Conservation (phyloP, 2,329 filamentous ascomycete genomes). For the Aspergillus sp. region DNA sequence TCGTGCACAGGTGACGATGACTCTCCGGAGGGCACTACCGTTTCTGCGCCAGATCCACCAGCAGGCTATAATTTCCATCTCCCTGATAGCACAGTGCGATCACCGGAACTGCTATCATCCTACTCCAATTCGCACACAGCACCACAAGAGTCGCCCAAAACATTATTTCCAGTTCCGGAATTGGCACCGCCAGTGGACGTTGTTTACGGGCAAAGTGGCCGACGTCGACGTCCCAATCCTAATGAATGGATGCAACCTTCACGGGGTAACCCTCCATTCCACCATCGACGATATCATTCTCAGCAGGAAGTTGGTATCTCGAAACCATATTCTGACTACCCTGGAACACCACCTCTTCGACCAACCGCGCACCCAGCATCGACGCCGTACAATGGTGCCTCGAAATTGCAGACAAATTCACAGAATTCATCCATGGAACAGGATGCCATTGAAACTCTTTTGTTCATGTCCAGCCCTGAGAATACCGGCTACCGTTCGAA, state of each 20-base stretch:
- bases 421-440: constrained; percentile 42
- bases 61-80: constrained; percentile 8
- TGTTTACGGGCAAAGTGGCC: constrained; percentile 20
- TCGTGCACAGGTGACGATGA: constrained; percentile 40
- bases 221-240: constrained; percentile 31
- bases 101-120: constrained; percentile 7
- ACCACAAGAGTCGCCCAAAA: constrained; percentile 11
- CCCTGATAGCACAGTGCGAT: constrained; percentile 5
- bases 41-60: constrained; percentile 16
- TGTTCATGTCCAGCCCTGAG: constrained; percentile 45
- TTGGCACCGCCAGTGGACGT: constrained; percentile 41
- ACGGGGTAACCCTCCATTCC: constrained; percentile 15
- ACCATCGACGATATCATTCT: constrained; percentile 26
- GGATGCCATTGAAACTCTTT: constrained; percentile 43
- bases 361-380: constrained; percentile 12
- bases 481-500: constrained; percentile 38
- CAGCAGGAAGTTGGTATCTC: constrained; percentile 20
- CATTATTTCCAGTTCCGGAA: constrained; percentile 19
- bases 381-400: constrained; percentile 15
- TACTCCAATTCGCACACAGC: constrained; percentile 9
- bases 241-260: constrained; percentile 19
- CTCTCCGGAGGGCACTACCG: constrained; percentile 15
- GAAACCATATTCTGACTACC: constrained; percentile 14
- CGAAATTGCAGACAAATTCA: constrained; percentile 29
- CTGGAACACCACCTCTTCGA: constrained; percentile 25